Conservation (phyloP, 805 yeast species). For the Barnettozyma sp. region DNA sequence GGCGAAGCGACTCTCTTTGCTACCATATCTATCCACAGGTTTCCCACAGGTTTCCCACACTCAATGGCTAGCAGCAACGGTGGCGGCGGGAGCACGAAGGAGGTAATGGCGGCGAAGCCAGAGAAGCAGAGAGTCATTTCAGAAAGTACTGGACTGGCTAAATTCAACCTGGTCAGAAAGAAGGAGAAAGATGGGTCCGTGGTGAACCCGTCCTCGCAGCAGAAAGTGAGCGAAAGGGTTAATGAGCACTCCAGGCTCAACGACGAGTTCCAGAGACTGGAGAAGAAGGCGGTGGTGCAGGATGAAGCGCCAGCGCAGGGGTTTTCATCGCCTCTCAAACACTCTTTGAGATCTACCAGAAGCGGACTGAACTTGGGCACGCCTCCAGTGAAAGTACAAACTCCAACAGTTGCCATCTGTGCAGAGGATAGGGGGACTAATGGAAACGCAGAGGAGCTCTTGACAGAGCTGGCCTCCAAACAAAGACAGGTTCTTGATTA, state of each 20-base stretch:
- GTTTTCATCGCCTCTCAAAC: no score
- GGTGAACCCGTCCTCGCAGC: no score
- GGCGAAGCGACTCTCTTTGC: no score
- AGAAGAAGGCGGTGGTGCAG: slow-evolving; percentile 3
- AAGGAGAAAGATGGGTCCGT: no score
- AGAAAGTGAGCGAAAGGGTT: slow-evolving; percentile 9
- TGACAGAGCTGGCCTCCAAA: slow-evolving; percentile 41
- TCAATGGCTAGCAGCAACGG: no score
- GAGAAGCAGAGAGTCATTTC: slow-evolving; percentile 38
- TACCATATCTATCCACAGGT: no score
- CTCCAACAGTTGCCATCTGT: no score
- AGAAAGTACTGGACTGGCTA: slow-evolving; percentile 45
- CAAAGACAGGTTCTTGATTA: slow-evolving; percentile 47
- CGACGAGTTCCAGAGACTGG: slow-evolving; percentile 14
- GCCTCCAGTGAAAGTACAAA: no score
- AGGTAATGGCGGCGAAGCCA: no score
- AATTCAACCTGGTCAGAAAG: slow-evolving; percentile 26
- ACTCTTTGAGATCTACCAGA: slow-evolving; percentile 4
- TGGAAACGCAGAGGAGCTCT: slow-evolving; percentile 18
- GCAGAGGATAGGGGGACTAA: no score
- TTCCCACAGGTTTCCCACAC: no score
- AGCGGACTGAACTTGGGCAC: slow-evolving; percentile 9
- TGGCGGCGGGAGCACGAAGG: no score
- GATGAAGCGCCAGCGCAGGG: background rate
- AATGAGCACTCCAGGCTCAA: slow-evolving; percentile 12